Percentiles rank a stretch among this genome's conserved stretches.
phyloP scores from a whole-genome alignment of 495 filamentous ascomycete genomes.

The Penicillium nucicola region DNA sequence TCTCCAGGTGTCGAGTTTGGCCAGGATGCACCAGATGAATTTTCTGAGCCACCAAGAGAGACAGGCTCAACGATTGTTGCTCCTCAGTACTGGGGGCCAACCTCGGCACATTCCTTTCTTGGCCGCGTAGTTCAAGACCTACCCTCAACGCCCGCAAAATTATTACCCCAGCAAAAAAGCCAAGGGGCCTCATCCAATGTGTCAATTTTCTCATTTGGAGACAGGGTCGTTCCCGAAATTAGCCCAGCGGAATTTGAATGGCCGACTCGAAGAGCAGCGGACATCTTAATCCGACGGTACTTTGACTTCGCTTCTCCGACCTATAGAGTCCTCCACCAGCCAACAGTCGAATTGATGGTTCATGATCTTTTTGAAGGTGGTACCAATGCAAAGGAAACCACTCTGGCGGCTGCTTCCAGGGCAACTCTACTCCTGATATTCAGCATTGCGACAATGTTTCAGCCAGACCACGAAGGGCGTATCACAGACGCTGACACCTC shows the following conservation, averaged over 20 bases:
- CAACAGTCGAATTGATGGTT: slow-evolving; percentile 16
- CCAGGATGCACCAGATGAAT: background rate
- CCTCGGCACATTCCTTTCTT: slow-evolving; percentile 27
- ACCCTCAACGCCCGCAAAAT: slow-evolving; percentile 8
- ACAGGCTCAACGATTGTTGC: slow-evolving; percentile 5
- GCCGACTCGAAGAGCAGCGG: slow-evolving; percentile 14
- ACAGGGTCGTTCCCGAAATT: slow-evolving; percentile 17
- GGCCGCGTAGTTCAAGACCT: slow-evolving; percentile 17
- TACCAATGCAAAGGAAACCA: background rate
- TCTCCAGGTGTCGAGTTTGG: background rate
- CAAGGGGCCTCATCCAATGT: background rate
- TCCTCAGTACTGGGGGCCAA: slow-evolving; percentile 25
- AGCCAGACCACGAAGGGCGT: slow-evolving; percentile 3
- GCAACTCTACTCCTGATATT: slow-evolving; percentile 23
- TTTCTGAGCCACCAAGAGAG: background rate
- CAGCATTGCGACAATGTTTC: slow-evolving; percentile 21
- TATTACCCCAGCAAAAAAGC: background rate
- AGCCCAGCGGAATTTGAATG: slow-evolving; percentile 15
- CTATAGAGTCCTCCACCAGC: slow-evolving; percentile 27
- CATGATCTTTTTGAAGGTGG: slow-evolving; percentile 8
- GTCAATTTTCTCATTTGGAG: slow-evolving; percentile 25
- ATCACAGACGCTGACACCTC: slow-evolving; percentile 12
- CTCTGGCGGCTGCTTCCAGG: background rate
- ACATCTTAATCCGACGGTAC: slow-evolving; percentile 22
- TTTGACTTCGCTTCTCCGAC: slow-evolving; percentile 34